Evolutionary conservation across 352 stramenopile species (phyloP), one percentile per base, ranked within the genome.

Genomic region (Phytophthora multivora): DNA sequence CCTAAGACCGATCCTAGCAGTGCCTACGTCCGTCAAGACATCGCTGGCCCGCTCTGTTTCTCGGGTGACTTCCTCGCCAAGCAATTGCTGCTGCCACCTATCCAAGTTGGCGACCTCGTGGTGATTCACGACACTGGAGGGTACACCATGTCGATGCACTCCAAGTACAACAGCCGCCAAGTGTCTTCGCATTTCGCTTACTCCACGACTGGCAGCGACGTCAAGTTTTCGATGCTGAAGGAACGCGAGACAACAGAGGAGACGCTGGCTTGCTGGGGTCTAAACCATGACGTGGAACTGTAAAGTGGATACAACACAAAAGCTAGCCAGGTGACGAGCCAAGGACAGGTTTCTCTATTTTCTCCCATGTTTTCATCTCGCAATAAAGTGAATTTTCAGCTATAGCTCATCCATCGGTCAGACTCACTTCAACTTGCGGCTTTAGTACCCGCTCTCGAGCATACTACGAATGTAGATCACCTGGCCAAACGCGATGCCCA

Each of bases 41-140:
- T 98, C 41, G 93, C 90, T 0, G 93, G 93, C 0, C 93, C 93
- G 18, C 80, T 98, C 8, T 98, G 93, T 63, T 98, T 98, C 51
- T 92, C 88, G 9, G 93, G 93, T 3, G 93, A 98, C 58, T 89
- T 97, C 46, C 58, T 98, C 10, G 88, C 80, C 26, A 88, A 88
- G 60, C 77, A 93, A 45, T 60, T 88, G 26, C 64, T 87, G 35
- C 48, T 95, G 26, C 88, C 86, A 23, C 76, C 75, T n/a, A 89
- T 94, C 51, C 42, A 89, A 41, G 73, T 83, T 23, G 84, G 83
- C 8, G 86, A 97, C 65, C 78, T 83, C 15, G 60, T 93, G 41
- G 87, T 97, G 28, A 82, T 97, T 48, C 81, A 95, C 45, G 91
- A 97, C 61, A 89, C 82, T 36, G 91, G 90, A 19, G 90, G 79